Conservation (phyloP, 495 filamentous ascomycete species). For the Annulohypoxylon bovei region DNA sequence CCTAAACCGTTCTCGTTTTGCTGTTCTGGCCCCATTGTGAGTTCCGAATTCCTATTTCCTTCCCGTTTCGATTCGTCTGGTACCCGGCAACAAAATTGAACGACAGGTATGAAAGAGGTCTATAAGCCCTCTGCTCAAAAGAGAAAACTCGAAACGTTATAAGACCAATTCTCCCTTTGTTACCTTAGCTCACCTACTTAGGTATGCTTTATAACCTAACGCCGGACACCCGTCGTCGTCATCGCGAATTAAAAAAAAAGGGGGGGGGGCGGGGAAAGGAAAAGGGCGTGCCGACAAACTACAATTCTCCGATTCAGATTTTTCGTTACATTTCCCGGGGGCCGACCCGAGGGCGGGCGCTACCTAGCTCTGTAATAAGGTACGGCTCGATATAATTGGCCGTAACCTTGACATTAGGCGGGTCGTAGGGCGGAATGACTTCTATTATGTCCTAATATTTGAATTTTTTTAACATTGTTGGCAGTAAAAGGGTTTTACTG, state of each 20-base stretch:
- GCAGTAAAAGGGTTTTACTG: no score
- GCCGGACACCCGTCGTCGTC: background rate
- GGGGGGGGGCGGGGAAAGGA: background rate
- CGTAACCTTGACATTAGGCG: background rate
- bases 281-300: constrained; percentile 7
- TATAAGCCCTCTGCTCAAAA: background rate
- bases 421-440: background rate
- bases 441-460: background rate
- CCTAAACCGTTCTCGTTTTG: background rate
- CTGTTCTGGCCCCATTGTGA: constrained; percentile 29
- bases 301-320: constrained; percentile 9
- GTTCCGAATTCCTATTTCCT: background rate
- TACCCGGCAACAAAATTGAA: background rate
- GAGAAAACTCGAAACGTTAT: background rate
- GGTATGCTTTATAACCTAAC: background rate
- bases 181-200: background rate
- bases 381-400: background rate
- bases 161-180: background rate
- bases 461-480: background rate
- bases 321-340: constrained; percentile 16
- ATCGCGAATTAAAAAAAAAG: background rate
- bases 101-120: background rate
- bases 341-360: constrained; percentile 11
- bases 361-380: background rate
- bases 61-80: background rate